Percentiles rank a stretch among this genome's conserved stretches.
These are phyloP conservation scores for Saccharomyces eubayanus DNA, from an alignment of 805 yeast species.

Conservation along the genomic window DNA sequence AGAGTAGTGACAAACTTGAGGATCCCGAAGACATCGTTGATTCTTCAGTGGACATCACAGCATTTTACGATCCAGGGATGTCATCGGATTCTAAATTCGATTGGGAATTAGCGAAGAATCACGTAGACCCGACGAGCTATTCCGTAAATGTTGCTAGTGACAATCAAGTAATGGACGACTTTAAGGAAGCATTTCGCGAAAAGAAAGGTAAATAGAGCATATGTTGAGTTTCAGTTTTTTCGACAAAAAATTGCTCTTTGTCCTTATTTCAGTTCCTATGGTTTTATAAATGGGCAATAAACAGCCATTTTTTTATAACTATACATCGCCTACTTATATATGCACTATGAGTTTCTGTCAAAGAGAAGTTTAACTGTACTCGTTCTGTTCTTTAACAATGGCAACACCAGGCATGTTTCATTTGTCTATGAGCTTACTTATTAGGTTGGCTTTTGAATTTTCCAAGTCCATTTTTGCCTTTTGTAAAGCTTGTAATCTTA, in stretches of 20 bases:
- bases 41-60: constrained; percentile 34
- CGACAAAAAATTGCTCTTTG: background rate
- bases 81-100: background rate
- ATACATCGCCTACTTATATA: background rate
- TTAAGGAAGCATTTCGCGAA: constrained; percentile 13
- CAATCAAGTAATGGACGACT: constrained; percentile 19
- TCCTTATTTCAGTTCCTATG: background rate
- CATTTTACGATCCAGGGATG: constrained; percentile 22
- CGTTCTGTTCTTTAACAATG: background rate
- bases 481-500: constrained; percentile 5
- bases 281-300: background rate
- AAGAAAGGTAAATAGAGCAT: background rate
- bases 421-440: background rate
- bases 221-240: background rate
- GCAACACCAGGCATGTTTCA: background rate
- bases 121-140: constrained; percentile 4
- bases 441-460: background rate
- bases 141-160: constrained; percentile 15
- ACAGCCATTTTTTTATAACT: background rate
- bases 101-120: background rate
- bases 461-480: constrained; percentile 2
- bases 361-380: background rate
- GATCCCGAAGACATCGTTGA: constrained; percentile 15
- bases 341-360: background rate
- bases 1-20: constrained; percentile 1